A percentile compares a stretch with the other conserved stretches of the same genome.
Conservation (phyloP, 768 basidiomycete species). For the Suillus alpinus region DNA sequence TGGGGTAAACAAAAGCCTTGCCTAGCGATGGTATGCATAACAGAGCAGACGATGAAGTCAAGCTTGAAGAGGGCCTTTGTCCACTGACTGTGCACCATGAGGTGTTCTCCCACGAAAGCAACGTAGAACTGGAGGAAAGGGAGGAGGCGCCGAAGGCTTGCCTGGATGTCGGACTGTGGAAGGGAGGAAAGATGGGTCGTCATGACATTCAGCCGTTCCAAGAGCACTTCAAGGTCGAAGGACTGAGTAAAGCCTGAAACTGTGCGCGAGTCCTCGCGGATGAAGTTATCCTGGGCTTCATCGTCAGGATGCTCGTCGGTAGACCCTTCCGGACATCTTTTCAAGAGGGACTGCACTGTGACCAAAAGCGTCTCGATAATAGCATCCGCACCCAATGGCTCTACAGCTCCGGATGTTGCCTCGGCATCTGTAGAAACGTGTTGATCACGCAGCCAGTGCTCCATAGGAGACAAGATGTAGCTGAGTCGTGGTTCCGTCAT, state of each 20-base stretch:
- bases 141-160: constrained; percentile 44
- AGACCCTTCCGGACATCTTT: constrained; percentile 33
- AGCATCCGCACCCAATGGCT: constrained; percentile 26
- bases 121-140: constrained; percentile 77
- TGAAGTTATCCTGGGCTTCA: constrained; percentile 44
- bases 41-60: constrained; percentile 69
- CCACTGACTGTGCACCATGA: constrained; percentile 61
- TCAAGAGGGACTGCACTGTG: constrained; percentile 58
- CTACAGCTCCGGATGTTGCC: neutral
- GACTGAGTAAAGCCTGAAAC: constrained; percentile 45
- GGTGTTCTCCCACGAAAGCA: constrained; percentile 51
- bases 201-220: constrained; percentile 37
- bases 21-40: constrained; percentile 68
- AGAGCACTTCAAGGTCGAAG: constrained; percentile 46
- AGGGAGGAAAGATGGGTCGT: constrained; percentile 38
- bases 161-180: constrained; percentile 30
- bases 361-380: constrained; percentile 66
- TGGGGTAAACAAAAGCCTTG: constrained; percentile 94
- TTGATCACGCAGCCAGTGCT: constrained; percentile 31
- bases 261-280: constrained; percentile 45
- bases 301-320: constrained; percentile 16
- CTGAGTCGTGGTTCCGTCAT: constrained; percentile 24
- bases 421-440: constrained; percentile 18
- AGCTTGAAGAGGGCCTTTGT: constrained; percentile 83
- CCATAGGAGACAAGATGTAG: constrained; percentile 26